phyloP scores from a whole-genome alignment of 345 rosid genomes.

The Acer saccharum region DNA sequence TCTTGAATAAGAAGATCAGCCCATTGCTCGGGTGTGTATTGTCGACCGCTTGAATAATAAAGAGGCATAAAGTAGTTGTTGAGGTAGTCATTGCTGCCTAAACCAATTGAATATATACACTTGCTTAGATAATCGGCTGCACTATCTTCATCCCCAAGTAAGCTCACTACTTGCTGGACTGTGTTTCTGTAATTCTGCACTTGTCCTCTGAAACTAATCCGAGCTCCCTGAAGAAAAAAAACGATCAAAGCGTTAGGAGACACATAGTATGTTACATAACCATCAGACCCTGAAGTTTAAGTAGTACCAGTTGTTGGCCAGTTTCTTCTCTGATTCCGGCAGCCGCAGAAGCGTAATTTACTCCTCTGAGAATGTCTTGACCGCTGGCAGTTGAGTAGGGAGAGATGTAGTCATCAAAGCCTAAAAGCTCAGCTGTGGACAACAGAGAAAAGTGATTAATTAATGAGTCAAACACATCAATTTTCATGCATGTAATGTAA shows the following conservation, averaged over 20 bases:
- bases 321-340: slow-evolving; percentile 90
- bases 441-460: neutral
- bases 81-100: slow-evolving; percentile 97
- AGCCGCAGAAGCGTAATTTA: slow-evolving; percentile 86
- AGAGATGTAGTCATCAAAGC: slow-evolving; percentile 59
- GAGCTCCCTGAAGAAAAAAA: slow-evolving; percentile 51
- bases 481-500: neutral
- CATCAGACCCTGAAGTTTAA: neutral
- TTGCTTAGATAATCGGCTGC: slow-evolving; percentile 60
- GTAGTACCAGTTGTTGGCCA: slow-evolving; percentile 72
- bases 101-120: slow-evolving; percentile 70
- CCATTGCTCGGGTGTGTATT: slow-evolving; percentile 55
- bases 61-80: slow-evolving; percentile 92
- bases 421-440: slow-evolving; percentile 33
- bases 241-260: neutral
- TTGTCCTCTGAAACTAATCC: slow-evolving; percentile 76
- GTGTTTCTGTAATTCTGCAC: slow-evolving; percentile 66
- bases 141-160: slow-evolving; percentile 56
- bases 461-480: neutral
- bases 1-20: slow-evolving; percentile 60
- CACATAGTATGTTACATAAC: neutral
- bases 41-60: slow-evolving; percentile 51
- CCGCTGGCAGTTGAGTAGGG: slow-evolving; percentile 62
- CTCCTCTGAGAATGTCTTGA: slow-evolving; percentile 56
- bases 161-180: slow-evolving; percentile 52